These are phyloP conservation scores for Chalciporus piperatus DNA, from an alignment of 768 basidiomycete species.

Conservation along the genomic window DNA sequence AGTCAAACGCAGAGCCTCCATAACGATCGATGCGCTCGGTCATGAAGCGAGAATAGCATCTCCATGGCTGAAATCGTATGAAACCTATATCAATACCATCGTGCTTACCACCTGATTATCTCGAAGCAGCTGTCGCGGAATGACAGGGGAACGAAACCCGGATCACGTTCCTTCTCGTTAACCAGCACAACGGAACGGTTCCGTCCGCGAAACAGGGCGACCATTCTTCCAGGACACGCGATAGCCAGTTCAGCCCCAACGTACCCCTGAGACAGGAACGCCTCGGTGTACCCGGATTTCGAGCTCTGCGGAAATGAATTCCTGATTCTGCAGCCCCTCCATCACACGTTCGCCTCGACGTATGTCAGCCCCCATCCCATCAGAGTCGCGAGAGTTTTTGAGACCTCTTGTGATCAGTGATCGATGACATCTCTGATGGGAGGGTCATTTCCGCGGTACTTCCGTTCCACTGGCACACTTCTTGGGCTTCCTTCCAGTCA, in stretches of 20 bases:
- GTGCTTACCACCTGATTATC: slow-evolving; percentile 14
- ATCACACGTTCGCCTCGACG: slow-evolving; percentile 28
- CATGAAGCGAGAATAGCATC: slow-evolving; percentile 2
- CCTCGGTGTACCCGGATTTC: slow-evolving; percentile 27
- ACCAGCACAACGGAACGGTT: slow-evolving; percentile 15
- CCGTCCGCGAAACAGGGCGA: slow-evolving; percentile 6
- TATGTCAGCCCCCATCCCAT: slow-evolving; percentile 9
- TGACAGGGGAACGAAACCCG: slow-evolving; percentile 10
- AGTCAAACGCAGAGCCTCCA: slow-evolving; percentile 10
- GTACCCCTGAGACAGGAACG: slow-evolving; percentile 22
- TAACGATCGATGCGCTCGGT: not conserved
- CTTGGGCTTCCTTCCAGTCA: slow-evolving; percentile 8
- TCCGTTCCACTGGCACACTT: slow-evolving; percentile 2
- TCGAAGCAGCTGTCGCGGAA: slow-evolving; percentile 8
- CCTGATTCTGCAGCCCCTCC: slow-evolving; percentile 13
- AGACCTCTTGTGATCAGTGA: slow-evolving; percentile 17
- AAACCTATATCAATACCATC: not conserved
- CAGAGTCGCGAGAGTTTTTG: slow-evolving; percentile 11
- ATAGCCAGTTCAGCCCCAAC: slow-evolving; percentile 24
- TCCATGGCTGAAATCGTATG: slow-evolving; percentile 18
- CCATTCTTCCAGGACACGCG: slow-evolving; percentile 14
- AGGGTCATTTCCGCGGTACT: slow-evolving; percentile 25
- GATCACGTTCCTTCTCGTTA: slow-evolving; percentile 5
- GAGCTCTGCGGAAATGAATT: slow-evolving; percentile 27
- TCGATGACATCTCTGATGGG: slow-evolving; percentile 14